These are phyloP conservation scores for Pyrus pyrifolia DNA, from an alignment of 306 rosid genomes.

Conservation along the genomic window DNA sequence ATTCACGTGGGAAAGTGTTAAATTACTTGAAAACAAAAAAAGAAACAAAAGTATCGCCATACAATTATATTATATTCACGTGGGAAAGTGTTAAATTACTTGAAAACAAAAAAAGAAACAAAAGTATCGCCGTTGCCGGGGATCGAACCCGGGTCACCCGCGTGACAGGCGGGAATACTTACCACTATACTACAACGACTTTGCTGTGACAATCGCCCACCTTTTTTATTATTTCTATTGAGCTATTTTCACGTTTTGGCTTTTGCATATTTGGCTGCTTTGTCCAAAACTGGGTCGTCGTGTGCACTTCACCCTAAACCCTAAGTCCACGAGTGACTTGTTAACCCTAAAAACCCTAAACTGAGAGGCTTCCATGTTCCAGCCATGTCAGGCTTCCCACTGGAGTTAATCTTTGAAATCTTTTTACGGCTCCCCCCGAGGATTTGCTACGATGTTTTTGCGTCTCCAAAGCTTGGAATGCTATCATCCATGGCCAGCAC, in stretches of 20 bases:
- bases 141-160: constrained; percentile 2
- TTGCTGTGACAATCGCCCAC: background rate
- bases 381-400: background rate
- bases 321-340: background rate
- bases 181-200: constrained; percentile 4
- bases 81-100: background rate
- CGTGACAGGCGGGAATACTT: constrained; percentile 3
- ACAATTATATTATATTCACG: too few relatives aligned
- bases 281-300: background rate
- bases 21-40: background rate
- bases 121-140: background rate
- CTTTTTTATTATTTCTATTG: too few relatives aligned
- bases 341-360: background rate
- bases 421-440: background rate
- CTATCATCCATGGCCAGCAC: background rate
- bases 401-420: background rate
- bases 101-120: background rate
- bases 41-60: background rate
- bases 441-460: background rate
- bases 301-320: background rate
- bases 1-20: too few relatives aligned
- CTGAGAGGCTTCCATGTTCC: background rate
- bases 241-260: background rate
- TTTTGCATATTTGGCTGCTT: background rate
- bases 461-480: background rate